Evolutionary conservation across 2,329 filamentous ascomycete genomes (phyloP), one percentile per base, ranked within the genome.

Genomic region (Monilinia laxa): DNA sequence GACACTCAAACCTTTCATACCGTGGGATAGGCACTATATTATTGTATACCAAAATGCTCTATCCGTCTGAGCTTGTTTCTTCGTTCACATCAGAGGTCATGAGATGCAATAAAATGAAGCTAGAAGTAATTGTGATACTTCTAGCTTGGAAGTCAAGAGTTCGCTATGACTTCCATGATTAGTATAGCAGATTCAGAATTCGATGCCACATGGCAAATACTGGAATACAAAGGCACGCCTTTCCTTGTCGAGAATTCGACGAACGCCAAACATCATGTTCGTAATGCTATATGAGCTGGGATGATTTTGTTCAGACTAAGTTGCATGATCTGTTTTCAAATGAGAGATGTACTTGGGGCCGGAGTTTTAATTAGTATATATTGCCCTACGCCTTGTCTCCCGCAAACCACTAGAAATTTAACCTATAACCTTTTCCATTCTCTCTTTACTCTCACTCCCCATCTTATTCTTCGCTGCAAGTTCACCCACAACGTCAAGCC

Each of bases 111-210:
- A 35, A 49, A 20, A 49, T 28, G 6, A 31, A 47, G 42, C 57
- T 59, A 59, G 57, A 59, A 59, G 57, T 28, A 23, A 35, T 49
- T 59, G 7, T 59, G 42, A 49, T 47, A 59, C 57, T 47, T 59
- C 56, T 59, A 59, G 56, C 56, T 60, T 49, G 42, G 6, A 47
- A 25, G 10, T n/a, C 25, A 31, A 60, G 14, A 25, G 31, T 38
- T 35, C 20, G 42, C 25, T 49, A 23, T 49, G 57, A 49, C 42
- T 49, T 49, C 10, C 31, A 18, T 16, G 7, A 14, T 12, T 59
- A 16, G 40, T 16, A 16, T 42, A 42, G 40, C 40, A 42, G 40
- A 16, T 14, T 16, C 12, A 42, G 40, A 5, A 42, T 16, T 42
- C 18, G 23, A 14, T 49, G 42, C 28, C 42, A 59, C 25, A 20